Percentiles rank a stretch among this genome's conserved stretches.
These are phyloP conservation scores for Chlorella sp. DNA, from an alignment of 139 green algal species.

Conservation along the genomic window DNA sequence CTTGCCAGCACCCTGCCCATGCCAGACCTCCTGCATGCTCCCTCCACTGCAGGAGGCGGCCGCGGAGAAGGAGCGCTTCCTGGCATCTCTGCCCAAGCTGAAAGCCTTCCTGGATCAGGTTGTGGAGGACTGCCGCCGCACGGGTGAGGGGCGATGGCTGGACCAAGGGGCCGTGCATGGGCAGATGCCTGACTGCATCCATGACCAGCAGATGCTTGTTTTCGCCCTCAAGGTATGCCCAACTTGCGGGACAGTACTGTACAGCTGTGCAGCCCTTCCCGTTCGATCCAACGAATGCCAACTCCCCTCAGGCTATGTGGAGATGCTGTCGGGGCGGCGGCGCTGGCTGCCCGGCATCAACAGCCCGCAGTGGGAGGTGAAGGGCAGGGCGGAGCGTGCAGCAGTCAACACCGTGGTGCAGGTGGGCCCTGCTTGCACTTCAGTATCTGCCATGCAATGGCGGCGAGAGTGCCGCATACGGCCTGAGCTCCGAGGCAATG, in stretches of 20 bases:
- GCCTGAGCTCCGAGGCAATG: no score
- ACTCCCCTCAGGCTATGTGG: slow-evolving; percentile 58
- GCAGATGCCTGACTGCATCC: no score
- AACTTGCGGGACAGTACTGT: no score
- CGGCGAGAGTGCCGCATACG: no score
- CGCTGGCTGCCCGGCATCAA: slow-evolving; percentile 69
- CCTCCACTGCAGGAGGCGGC: neutral
- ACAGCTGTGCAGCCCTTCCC: no score
- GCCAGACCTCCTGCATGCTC: no score
- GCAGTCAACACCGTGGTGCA: slow-evolving; percentile 74
- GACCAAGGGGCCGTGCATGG: neutral
- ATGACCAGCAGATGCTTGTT: no score
- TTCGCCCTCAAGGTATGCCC: no score
- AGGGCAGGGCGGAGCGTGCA: slow-evolving; percentile 61
- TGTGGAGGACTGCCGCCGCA: slow-evolving; percentile 47
- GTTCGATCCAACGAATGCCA: no score
- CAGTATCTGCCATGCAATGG: no score
- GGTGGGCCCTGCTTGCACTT: no score
- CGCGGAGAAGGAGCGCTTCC: slow-evolving; percentile 42
- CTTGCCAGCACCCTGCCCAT: no score
- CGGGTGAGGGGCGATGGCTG: neutral
- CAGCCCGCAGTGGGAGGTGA: neutral
- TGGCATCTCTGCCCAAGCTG: slow-evolving; percentile 49
- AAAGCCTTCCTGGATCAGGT: slow-evolving; percentile 46
- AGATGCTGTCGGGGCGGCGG: slow-evolving; percentile 59